Evolutionary conservation across 2,329 filamentous ascomycete species (phyloP), one percentile per base, ranked within the genome.

Genomic region (Colletotrichum karsti): DNA sequence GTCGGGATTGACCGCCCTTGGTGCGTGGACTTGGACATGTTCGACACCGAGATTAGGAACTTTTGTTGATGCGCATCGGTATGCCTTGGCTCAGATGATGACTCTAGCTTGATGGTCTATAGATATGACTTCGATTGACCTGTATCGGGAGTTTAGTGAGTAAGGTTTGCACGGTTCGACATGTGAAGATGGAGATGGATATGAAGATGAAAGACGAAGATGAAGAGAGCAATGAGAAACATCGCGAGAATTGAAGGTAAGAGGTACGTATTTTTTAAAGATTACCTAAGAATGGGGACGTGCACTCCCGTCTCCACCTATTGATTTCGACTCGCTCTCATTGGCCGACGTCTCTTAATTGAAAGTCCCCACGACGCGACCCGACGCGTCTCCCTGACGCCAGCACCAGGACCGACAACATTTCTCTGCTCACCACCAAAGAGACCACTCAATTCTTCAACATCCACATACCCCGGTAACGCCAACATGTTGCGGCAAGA

Each of bases 401-500:
- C 39, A n/a, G n/a, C 26, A n/a, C 20, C 26, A 33, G 10, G 28
- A 8, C 46, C 46, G 22, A 26, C 35, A 53, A 53, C 24, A 63
- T 58, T 35, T 48, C 46, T 59, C 68, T 48, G 42, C 24, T 48
- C 37, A 55, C 42, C 37, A 60, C 26, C 26, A 33, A 15, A 46
- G 42, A 30, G 57, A 54, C 51, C 56, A 33, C 58, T 48, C 9
- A 35, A 46, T 24, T 35, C 46, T n/a, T 10, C 37, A 22, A 30
- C 59, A 58, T 39, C 20, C 24, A 53, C n/a, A 67, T 39, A 13
- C 26, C 12, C 56, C 46, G 35, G 8, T 26, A 51, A 22, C 28
- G 9, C 10, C 37, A 46, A 35, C 26, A 87, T 88, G 85, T 77
- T 86, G 73, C 80, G 84, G 68, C 82, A 85, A 73, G 82, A 85